These are phyloP conservation scores for Flueggea neowawraea DNA, from an alignment of 441 rosid species.

Conservation along the genomic window DNA sequence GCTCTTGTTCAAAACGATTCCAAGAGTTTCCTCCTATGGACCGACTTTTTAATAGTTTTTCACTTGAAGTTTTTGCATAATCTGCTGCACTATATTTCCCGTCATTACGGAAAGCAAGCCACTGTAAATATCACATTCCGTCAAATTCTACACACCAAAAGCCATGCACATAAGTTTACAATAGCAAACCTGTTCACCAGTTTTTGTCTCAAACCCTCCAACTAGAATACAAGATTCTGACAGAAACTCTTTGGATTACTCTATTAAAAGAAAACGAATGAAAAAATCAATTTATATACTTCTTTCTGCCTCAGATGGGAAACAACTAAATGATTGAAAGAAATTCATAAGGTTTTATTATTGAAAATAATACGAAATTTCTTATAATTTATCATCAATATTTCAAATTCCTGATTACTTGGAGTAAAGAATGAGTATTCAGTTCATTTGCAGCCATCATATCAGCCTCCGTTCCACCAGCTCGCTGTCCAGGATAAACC, in stretches of 20 bases:
- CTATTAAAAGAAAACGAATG: conserved; percentile 30
- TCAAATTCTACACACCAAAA: conserved; percentile 18
- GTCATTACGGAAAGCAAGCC: conserved; percentile 89
- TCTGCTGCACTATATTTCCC: conserved; percentile 88
- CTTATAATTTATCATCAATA: neutral
- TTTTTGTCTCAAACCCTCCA: conserved; percentile 89
- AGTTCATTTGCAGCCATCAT: conserved; percentile 99
- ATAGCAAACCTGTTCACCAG: conserved; percentile 81
- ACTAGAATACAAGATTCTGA: conserved; percentile 67
- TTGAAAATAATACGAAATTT: neutral
- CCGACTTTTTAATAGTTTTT: conserved; percentile 43
- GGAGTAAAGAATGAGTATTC: conserved; percentile 80
- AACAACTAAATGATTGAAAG: conserved; percentile 9
- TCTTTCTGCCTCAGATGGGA: conserved; percentile 5
- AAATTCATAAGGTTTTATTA: neutral
- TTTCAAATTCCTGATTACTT: conserved; percentile 35
- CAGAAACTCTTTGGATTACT: conserved; percentile 52
- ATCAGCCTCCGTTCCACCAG: conserved; percentile 85
- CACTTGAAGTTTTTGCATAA: conserved; percentile 63
- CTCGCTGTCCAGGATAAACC: conserved; percentile 93
- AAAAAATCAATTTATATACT: conserved; percentile 17
- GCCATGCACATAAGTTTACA: conserved; percentile 8
- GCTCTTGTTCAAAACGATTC: conserved; percentile 60
- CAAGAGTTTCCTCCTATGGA: conserved; percentile 39
- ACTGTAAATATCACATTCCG: conserved; percentile 41